Evolutionary conservation across 78 protist genomes (phyloP).

Genomic region (Salpingoeca rosetta): DNA sequence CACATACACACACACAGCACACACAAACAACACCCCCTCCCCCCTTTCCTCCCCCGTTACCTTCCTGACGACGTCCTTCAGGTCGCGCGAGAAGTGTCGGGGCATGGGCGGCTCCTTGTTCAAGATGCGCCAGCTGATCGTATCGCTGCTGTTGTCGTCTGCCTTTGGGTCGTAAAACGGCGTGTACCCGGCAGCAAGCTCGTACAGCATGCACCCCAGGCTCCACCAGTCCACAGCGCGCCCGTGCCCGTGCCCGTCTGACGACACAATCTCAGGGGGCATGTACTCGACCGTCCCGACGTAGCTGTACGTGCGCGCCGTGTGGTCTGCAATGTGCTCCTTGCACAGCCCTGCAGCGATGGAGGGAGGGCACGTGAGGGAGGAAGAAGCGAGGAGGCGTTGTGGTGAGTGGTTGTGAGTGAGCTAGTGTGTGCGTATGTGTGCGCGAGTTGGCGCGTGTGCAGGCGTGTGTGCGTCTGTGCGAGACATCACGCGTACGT

Average conservation of each 20-base stretch:
- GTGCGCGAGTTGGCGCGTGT: too few species aligned
- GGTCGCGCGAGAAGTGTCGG: not conserved
- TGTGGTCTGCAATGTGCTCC: not conserved
- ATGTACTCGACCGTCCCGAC: conserved; percentile 92
- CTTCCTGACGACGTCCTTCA: not conserved
- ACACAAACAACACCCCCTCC: not conserved
- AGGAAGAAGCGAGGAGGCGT: not conserved
- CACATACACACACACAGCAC: not conserved
- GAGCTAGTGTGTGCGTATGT: too few species aligned
- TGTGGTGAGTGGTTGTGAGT: too few species aligned
- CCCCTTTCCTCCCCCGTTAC: not conserved
- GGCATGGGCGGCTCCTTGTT: not conserved
- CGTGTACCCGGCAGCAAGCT: conserved; percentile 47
- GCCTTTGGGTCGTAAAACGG: not conserved
- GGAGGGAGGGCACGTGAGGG: not conserved
- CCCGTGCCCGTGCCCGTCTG: conserved; percentile 59
- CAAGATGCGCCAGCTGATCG: not conserved
- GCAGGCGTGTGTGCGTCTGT: too few species aligned
- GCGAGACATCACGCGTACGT: too few species aligned
- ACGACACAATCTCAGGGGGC: conserved; percentile 39
- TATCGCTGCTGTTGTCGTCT: not conserved
- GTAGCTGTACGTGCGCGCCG: conserved; percentile 65
- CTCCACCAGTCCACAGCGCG: conserved; percentile 90
- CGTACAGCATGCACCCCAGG: conserved; percentile 75
- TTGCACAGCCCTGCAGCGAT: conserved; percentile 36